These are phyloP conservation scores for Termitomyces sp. DNA, from an alignment of 768 basidiomycete species.

Conservation along the genomic window DNA sequence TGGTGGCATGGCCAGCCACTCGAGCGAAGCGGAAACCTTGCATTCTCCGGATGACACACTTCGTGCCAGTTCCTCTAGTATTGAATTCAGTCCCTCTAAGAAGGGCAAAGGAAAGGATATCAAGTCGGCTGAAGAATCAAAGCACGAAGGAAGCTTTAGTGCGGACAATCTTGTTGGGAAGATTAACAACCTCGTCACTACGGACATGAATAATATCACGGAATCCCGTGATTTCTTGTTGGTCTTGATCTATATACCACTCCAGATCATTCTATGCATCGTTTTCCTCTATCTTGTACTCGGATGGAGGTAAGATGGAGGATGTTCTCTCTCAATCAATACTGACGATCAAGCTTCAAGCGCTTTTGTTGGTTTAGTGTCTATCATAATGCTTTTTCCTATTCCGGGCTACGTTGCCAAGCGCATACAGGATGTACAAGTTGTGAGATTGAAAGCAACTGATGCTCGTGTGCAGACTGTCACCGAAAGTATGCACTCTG, in stretches of 20 bases:
- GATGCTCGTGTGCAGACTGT: constrained; percentile 58
- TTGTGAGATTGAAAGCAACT: constrained; percentile 42
- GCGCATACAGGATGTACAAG: constrained; percentile 39
- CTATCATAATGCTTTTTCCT: constrained; percentile 49
- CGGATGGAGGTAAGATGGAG: constrained; percentile 35
- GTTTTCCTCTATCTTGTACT: constrained; percentile 40
- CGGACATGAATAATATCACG: constrained; percentile 42
- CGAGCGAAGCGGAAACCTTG: constrained; percentile 13
- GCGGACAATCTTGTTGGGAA: constrained; percentile 57
- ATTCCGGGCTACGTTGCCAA: constrained; percentile 53
- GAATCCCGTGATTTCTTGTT: constrained; percentile 30
- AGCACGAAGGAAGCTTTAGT: constrained; percentile 13
- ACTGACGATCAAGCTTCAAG: constrained; percentile 20
- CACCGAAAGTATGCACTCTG: constrained; percentile 45
- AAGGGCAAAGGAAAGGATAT: constrained; percentile 10
- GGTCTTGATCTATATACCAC: constrained; percentile 31
- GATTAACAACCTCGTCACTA: constrained; percentile 72
- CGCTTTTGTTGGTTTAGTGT: constrained; percentile 50
- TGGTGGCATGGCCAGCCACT: background rate
- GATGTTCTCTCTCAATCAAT: background rate
- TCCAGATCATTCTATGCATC: constrained; percentile 33
- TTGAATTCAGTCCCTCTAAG: constrained; percentile 6
- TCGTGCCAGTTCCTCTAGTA: constrained; percentile 12
- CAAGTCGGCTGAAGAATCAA: constrained; percentile 3
- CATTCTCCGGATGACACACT: constrained; percentile 15